Evolutionary conservation across 2,329 filamentous ascomycete species (phyloP).

Genomic region (Myriosclerotinia scirpicola): DNA sequence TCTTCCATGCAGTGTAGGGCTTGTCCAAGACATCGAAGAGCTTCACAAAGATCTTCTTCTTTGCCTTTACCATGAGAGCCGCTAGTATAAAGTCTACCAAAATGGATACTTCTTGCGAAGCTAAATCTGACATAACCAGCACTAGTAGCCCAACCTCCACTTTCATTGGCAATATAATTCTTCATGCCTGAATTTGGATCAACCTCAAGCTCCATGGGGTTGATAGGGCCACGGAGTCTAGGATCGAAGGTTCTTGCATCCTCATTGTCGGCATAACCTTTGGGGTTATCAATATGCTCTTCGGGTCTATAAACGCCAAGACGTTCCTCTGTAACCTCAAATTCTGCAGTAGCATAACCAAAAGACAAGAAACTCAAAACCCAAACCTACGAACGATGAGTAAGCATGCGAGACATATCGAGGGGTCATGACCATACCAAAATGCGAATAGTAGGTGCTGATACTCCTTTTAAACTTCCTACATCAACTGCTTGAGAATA

Average conservation of each 20-base stretch:
- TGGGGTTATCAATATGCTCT: slow-evolving; percentile 73
- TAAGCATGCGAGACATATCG: not conserved
- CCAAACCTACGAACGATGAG: slow-evolving; percentile 56
- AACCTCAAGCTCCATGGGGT: slow-evolving; percentile 68
- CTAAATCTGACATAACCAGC: slow-evolving; percentile 79
- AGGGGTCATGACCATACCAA: slow-evolving; percentile 48
- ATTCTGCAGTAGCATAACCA: slow-evolving; percentile 83
- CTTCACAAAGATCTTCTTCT: slow-evolving; percentile 78
- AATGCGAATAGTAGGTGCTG: slow-evolving; percentile 74
- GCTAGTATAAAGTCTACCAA: slow-evolving; percentile 70
- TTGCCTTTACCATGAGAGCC: slow-evolving; percentile 62
- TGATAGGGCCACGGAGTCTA: slow-evolving; percentile 78
- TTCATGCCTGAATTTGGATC: slow-evolving; percentile 90
- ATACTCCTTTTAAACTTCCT: slow-evolving; percentile 74
- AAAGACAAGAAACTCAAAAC: slow-evolving; percentile 79
- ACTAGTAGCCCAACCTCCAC: slow-evolving; percentile 84
- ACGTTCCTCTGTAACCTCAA: slow-evolving; percentile 78
- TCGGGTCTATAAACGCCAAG: slow-evolving; percentile 80
- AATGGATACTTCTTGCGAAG: slow-evolving; percentile 73
- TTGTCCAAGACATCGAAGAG: slow-evolving; percentile 62
- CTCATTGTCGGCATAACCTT: slow-evolving; percentile 77
- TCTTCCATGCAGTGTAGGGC: slow-evolving; percentile 59
- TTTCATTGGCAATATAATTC: slow-evolving; percentile 96
- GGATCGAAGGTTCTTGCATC: slow-evolving; percentile 83
- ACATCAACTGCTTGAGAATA: slow-evolving; percentile 84